Conservation (phyloP, 305 asterid species). For the Fraxinus dipetala region DNA sequence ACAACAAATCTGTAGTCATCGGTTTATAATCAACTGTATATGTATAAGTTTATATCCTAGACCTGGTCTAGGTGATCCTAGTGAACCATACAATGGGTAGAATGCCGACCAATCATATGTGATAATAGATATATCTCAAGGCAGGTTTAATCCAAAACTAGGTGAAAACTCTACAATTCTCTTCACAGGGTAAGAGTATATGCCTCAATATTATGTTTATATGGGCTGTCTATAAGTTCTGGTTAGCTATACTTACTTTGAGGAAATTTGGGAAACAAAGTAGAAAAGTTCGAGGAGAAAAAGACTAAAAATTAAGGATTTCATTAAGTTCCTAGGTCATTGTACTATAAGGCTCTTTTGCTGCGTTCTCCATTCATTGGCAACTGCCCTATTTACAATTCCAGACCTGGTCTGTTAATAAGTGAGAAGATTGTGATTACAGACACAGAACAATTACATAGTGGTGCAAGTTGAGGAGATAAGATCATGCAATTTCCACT, state of each 20-base stretch:
- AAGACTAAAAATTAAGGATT: not conserved
- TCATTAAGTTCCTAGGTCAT: not conserved
- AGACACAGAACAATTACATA: not conserved
- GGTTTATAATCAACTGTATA: not conserved
- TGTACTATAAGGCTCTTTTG: not conserved
- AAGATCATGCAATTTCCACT: not conserved
- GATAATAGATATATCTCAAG: not conserved
- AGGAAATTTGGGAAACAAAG: not conserved
- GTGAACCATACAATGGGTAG: not conserved
- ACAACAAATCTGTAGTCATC: not conserved
- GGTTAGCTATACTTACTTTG: not conserved
- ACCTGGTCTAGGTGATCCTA: not conserved
- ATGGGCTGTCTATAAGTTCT: not conserved
- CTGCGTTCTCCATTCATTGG: too few relatives aligned
- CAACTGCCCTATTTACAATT: not conserved
- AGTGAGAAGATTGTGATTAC: not conserved
- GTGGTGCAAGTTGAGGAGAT: not conserved
- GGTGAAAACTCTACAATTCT: not conserved
- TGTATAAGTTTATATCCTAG: slow-evolving; percentile 11
- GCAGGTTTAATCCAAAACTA: not conserved
- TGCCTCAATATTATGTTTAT: not conserved
- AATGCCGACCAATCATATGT: not conserved
- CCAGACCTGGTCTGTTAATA: not conserved
- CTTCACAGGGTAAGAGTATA: not conserved
- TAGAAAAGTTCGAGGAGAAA: not conserved